Percentiles rank a stretch among this genome's conserved stretches.
phyloP scores from a whole-genome alignment of 208 protist genomes.

The Acanthamoeba triangularis region DNA sequence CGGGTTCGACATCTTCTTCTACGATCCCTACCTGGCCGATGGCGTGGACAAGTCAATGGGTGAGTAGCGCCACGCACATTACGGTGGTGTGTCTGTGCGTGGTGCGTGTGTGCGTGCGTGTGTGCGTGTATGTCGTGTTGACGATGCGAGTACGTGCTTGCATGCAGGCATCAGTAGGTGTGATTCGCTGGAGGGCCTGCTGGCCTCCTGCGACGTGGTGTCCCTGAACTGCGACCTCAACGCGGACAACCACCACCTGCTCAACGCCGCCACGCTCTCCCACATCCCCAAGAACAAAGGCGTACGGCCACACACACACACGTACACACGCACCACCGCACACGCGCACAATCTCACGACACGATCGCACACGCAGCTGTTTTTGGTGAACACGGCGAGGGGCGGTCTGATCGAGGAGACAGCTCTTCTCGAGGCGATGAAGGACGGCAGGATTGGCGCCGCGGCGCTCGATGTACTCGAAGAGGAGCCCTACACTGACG shows the following conservation, averaged over 20 bases:
- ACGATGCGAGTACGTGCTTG: too few relatives aligned
- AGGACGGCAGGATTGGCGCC: neutral
- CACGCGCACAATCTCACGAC: too few relatives aligned
- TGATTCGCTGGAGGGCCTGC: slow-evolving; percentile 44
- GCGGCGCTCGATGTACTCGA: slow-evolving; percentile 67
- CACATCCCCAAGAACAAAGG: neutral
- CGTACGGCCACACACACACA: neutral
- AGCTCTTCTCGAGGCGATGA: slow-evolving; percentile 9
- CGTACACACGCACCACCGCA: neutral
- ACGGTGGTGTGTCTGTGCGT: neutral
- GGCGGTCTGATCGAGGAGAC: slow-evolving; percentile 48
- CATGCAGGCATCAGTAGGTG: neutral
- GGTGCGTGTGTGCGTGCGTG: neutral
- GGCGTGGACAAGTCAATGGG: slow-evolving; percentile 47
- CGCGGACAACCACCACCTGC: slow-evolving; percentile 29
- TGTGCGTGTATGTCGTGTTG: neutral
- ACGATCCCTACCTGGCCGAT: slow-evolving; percentile 65
- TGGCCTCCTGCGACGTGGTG: slow-evolving; percentile 3
- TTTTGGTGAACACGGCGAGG: slow-evolving; percentile 22
- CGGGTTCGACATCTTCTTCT: slow-evolving; percentile 64
- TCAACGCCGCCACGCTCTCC: neutral
- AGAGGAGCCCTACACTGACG: slow-evolving; percentile 60
- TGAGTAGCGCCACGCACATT: neutral
- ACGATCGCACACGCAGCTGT: neutral
- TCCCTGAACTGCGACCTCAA: slow-evolving; percentile 63